Percentiles rank a stretch among this genome's conserved stretches.
phyloP scores from a whole-genome alignment of 257 asterid genomes.

The Solanum clarkiae region DNA sequence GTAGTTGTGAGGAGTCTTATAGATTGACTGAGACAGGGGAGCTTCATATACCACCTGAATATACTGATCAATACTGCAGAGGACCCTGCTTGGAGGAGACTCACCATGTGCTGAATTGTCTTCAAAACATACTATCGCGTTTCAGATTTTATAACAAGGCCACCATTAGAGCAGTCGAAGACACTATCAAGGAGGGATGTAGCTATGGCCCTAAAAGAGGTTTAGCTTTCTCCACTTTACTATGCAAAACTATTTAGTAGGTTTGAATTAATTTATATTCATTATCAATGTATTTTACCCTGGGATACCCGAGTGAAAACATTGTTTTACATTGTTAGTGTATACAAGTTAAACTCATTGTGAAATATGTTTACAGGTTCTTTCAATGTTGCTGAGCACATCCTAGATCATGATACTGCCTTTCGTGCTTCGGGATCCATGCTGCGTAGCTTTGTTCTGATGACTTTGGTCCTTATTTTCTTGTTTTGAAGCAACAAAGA shows the following conservation, averaged over 20 bases:
- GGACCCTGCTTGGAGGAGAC: constrained; percentile 75
- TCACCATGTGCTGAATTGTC: constrained; percentile 44
- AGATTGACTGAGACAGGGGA: constrained; percentile 54
- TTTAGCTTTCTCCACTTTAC: neutral
- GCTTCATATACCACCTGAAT: constrained; percentile 45
- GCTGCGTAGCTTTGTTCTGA: constrained; percentile 15
- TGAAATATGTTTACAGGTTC: constrained; percentile 29
- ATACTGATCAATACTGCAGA: constrained; percentile 44
- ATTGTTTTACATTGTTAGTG: too few species aligned
- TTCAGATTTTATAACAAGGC: constrained; percentile 54
- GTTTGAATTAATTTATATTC: neutral
- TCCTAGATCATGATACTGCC: constrained; percentile 22
- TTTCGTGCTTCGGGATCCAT: constrained; percentile 5
- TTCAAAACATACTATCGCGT: constrained; percentile 20
- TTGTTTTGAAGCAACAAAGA: neutral
- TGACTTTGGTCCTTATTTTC: constrained; percentile 4
- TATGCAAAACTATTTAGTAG: neutral
- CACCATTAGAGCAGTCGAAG: constrained; percentile 27
- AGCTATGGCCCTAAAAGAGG: constrained; percentile 65
- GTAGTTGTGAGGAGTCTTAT: constrained; percentile 45
- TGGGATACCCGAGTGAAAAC: neutral
- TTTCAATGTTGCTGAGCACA: constrained; percentile 48
- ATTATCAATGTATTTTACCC: neutral
- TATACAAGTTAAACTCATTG: neutral
- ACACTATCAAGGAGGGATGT: constrained; percentile 57